Base-by-base conservation (phyloP, 2,329 filamentous ascomycete genomes). In the Claviceps paspali region DNA sequence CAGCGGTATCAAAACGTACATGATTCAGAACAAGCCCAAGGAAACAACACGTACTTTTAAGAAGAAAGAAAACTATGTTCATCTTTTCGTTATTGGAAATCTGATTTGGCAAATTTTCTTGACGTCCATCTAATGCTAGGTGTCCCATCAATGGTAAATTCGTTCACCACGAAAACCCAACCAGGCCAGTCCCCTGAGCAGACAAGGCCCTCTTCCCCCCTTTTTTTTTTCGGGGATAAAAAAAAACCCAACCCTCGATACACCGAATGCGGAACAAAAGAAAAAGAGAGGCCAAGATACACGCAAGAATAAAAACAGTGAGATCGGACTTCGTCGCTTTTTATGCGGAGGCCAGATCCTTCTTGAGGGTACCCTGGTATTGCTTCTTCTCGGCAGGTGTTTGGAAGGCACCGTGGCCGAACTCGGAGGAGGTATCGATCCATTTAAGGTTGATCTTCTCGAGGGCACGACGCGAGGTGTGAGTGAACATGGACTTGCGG, bases 361-460 rank as follows among this genome's bases (percentile, higher is more conserved):
- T 98, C 86, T 98, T 98, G 83, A 98, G 85, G 42, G 86, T 92
- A 72, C 91, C 91, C 69, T 94, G 66, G 76, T 85, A 91, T 64
- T 85, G 79, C 72, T 82, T 84, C 86, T 98, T 98, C 82, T 98
- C 91, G 61, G 83, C 82, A 51, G 81, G 73, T 48, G 91, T 98
- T 76, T 98, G 91, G 85, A 93, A 98, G 59, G 86, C 88, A 79
- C 91, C 91, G 74, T 98, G 91, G 68, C 91, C 91, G 68, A 98
- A 98, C 77, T 98, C 93, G 72, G 87, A 95, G 46, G 87, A 95
- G 56, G 91, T 98, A 61, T 98, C 91, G 82, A 98, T 98, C 91
- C 91, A 98, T 73, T 98, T 98, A 73, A 98, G 83, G 61, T 88
- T 84, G 65, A 96, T 83, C 84, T 98, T 96, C 82, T 98, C 91